Base-by-base conservation (phyloP, 306 rosid genomes). In the Cicer judaicum region DNA sequence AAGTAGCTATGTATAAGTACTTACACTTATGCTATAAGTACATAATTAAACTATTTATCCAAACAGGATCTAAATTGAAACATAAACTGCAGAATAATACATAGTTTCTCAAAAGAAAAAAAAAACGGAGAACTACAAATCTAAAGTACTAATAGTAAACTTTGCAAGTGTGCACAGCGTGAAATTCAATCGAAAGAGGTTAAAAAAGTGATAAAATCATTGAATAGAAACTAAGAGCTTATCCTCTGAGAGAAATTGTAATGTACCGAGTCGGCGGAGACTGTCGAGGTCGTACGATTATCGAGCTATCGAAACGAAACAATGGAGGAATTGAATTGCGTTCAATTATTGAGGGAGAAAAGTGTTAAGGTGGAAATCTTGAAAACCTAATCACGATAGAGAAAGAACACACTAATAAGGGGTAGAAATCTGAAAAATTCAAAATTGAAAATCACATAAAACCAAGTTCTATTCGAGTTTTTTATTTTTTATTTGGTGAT, bases 351-450 rank as follows among this genome's bases (percentile, higher is more conserved):
- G 8, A 29, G 36, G 36, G 47, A 64, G 73, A 53, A n/a, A 29
- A 29, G 36, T 29, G 36, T 29, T 47, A 15, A 7, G 57, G 59
- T 55, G 50, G 62, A 24, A 60, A 38, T 24, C 63, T 18, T 60
- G 34, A 54, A 77, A 68, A 69, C 81, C 81, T 77, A 76, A 34
- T 67, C 50, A 29, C 50, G 34, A 24, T 6, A 49, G 48, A 29
- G 5, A 29, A 29, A 29, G 36, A 29, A 3, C 36, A 29, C 36
- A 0, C 4, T 29, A 4, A 29, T 29, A 29, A 29, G 36, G 5
- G 36, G 36, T 29, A 29, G 36, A 29, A 29, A 29, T 29, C 36
- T 29, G 4, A 29, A 29, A 29, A 4, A 29, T 3, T 29, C 36
- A 29, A 29, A 29, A 29, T 29, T 29, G 36, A 29, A 29, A 29